Conservation (phyloP, 345 rosid species). For the Murraya koenigii region DNA sequence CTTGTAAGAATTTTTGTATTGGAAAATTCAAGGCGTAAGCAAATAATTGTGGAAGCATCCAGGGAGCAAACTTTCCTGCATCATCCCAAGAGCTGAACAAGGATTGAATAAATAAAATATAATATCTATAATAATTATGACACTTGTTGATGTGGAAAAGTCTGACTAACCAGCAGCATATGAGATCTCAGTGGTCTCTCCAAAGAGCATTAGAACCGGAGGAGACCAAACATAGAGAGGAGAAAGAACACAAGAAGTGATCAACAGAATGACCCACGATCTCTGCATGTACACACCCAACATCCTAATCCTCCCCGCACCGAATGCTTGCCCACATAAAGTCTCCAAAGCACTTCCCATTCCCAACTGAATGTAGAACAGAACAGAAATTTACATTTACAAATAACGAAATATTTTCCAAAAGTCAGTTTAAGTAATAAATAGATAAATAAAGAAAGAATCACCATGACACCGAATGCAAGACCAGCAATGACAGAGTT, state of each 20-base stretch:
- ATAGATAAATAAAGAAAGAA: not conserved
- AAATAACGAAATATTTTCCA: not conserved
- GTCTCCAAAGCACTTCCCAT: slow-evolving; percentile 98
- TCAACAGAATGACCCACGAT: slow-evolving; percentile 82
- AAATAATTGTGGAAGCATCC: slow-evolving; percentile 88
- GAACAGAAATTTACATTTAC: not conserved
- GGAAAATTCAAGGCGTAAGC: slow-evolving; percentile 92
- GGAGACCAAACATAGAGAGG: slow-evolving; percentile 88
- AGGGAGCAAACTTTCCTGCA: slow-evolving; percentile 79
- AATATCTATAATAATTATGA: not conserved
- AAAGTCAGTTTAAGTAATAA: no score
- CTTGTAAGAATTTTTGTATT: slow-evolving; percentile 80
- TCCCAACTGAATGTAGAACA: slow-evolving; percentile 55
- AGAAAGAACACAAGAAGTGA: slow-evolving; percentile 58
- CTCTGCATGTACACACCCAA: slow-evolving; percentile 91
- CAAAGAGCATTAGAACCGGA: slow-evolving; percentile 64
- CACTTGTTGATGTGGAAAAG: not conserved
- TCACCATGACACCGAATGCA: slow-evolving; percentile 82
- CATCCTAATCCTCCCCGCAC: slow-evolving; percentile 79
- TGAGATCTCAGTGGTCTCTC: slow-evolving; percentile 75
- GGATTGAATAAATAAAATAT: not conserved
- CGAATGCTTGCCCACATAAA: slow-evolving; percentile 88
- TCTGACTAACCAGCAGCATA: slow-evolving; percentile 62
- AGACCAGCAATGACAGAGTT: slow-evolving; percentile 89
- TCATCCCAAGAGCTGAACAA: not conserved